These are phyloP conservation scores for Mangifera indica DNA, from an alignment of 345 rosid species.

Conservation along the genomic window DNA sequence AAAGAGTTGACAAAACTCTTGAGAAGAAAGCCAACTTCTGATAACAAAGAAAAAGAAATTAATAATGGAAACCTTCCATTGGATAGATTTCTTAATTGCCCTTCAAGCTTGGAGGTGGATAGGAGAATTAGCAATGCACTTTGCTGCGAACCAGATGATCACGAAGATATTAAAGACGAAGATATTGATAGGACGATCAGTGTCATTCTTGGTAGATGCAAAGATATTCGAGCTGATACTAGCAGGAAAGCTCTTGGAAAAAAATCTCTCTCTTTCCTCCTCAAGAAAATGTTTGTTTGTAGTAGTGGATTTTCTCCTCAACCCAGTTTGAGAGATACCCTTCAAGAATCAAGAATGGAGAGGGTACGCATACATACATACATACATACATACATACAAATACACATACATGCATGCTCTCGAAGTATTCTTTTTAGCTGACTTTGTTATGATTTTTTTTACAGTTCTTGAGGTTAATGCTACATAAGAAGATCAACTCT, in stretches of 20 bases:
- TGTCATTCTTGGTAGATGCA: slow-evolving; percentile 84
- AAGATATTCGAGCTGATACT: slow-evolving; percentile 70
- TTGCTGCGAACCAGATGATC: slow-evolving; percentile 36
- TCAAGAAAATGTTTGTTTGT: slow-evolving; percentile 84
- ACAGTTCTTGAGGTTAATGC: slow-evolving; percentile 78
- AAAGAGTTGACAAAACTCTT: slow-evolving; percentile 78
- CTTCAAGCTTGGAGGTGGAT: slow-evolving; percentile 91
- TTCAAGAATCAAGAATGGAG: slow-evolving; percentile 92
- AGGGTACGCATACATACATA: slow-evolving; percentile 47
- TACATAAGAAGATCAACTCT: slow-evolving; percentile 70
- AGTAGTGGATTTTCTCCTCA: slow-evolving; percentile 62
- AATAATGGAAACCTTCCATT: slow-evolving; percentile 58
- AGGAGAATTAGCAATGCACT: slow-evolving; percentile 60
- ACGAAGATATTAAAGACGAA: slow-evolving; percentile 38
- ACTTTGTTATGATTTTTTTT: background rate
- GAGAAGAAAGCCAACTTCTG: slow-evolving; percentile 47
- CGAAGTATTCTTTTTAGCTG: too few relatives aligned
- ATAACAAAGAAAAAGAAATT: slow-evolving; percentile 34
- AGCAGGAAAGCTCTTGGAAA: slow-evolving; percentile 60
- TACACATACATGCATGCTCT: too few relatives aligned
- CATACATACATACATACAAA: background rate
- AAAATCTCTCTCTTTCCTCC: slow-evolving; percentile 67
- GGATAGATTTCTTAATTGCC: slow-evolving; percentile 95
- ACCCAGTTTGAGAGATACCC: slow-evolving; percentile 69
- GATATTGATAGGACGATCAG: slow-evolving; percentile 88